Percentiles rank a stretch among this genome's conserved stretches.
Evolutionary conservation across 352 stramenopile species (phyloP).

Genomic region (Phytophthora pluvialis): DNA sequence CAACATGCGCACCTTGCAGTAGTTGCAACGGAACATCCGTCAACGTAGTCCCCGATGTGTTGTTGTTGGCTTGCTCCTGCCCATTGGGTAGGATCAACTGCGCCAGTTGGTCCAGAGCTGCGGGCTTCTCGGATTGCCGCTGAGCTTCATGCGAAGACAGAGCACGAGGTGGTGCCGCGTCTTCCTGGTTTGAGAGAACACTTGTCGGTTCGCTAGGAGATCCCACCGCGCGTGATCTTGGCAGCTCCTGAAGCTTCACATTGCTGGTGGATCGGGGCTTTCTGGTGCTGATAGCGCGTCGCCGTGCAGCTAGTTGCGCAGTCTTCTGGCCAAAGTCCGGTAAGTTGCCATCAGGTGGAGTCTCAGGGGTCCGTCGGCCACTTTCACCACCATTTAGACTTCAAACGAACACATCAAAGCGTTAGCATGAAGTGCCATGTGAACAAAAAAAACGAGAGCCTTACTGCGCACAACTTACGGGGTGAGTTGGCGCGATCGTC

Average conservation of each 20-base stretch:
- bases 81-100: constrained; percentile 20
- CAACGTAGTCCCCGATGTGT: constrained; percentile 2
- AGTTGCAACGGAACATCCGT: constrained; percentile 72
- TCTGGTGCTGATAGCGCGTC: constrained; percentile 1
- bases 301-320: not conserved
- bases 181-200: constrained; percentile 43
- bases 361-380: constrained; percentile 29
- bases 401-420: not conserved
- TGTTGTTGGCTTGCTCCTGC: constrained; percentile 10
- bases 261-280: constrained; percentile 24
- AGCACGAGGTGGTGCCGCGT: constrained; percentile 8
- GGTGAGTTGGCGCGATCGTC: constrained; percentile 44
- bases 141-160: constrained; percentile 2
- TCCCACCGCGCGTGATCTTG: constrained; percentile 1
- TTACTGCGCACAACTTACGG: constrained; percentile 40
- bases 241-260: constrained; percentile 34
- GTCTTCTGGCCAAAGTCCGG: not conserved
- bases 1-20: constrained; percentile 55
- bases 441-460: not conserved
- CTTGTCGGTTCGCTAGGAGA: constrained; percentile 1
- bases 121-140: constrained; percentile 19
- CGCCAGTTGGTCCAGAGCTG: constrained; percentile 36
- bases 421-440: constrained; percentile 3
- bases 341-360: constrained; percentile 4
- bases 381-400: constrained; percentile 28